Conservation (phyloP, 352 stramenopile species). For the Phytophthora pluvialis region DNA sequence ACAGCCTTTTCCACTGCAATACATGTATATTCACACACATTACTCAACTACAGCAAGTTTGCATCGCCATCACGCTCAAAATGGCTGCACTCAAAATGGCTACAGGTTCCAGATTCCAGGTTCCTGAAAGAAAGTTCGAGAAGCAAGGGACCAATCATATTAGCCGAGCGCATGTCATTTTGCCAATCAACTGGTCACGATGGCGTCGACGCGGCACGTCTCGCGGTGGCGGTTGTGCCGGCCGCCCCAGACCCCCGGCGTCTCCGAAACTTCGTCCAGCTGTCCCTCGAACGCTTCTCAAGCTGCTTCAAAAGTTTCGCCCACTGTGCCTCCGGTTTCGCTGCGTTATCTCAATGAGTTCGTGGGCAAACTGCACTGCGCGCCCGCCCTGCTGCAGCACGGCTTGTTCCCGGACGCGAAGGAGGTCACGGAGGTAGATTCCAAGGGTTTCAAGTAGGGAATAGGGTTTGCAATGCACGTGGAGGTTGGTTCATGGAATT, state of each 20-base stretch:
- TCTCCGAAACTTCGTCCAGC: conserved; percentile 18
- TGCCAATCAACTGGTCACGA: conserved; percentile 18
- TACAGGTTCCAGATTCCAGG: neutral
- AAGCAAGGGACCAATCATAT: too few species aligned
- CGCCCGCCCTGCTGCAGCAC: conserved; percentile 68
- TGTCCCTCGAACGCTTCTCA: neutral
- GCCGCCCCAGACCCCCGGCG: neutral
- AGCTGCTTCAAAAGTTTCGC: conserved; percentile 9
- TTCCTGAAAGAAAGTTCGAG: neutral
- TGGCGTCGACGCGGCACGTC: conserved; percentile 30
- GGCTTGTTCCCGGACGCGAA: conserved; percentile 84
- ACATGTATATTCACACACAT: neutral
- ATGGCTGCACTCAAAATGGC: too few species aligned
- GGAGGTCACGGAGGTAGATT: conserved; percentile 78
- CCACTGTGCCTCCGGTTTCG: conserved; percentile 43
- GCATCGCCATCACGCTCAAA: too few species aligned
- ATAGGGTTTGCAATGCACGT: neutral
- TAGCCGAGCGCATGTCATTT: neutral
- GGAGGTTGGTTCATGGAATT: neutral
- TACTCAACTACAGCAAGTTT: too few species aligned
- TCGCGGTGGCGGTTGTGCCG: conserved; percentile 43
- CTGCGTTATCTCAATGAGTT: conserved; percentile 89
- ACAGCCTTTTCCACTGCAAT: neutral
- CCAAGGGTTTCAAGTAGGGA: neutral
- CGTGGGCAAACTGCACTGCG: conserved; percentile 80